phyloP scores from a whole-genome alignment of 1,284 basidiomycete genomes.

The Lentinula novae-zelandiae region DNA sequence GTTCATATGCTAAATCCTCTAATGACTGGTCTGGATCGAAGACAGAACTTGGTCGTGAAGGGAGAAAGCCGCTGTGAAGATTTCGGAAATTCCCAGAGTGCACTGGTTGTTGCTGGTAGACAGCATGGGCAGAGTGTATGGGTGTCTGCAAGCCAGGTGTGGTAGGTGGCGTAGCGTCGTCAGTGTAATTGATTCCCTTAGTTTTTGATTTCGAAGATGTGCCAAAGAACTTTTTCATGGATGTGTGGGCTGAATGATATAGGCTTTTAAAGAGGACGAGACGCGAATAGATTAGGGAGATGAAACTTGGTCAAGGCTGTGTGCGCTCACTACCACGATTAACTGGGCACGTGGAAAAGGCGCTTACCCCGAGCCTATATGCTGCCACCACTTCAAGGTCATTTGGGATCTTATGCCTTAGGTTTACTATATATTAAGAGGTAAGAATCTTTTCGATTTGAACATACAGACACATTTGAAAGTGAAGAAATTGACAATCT shows the following conservation, averaged over 20 bases:
- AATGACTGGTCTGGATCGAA: not conserved
- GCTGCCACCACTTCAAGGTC: too few relatives aligned
- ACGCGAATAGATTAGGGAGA: not conserved
- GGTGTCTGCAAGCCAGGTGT: slow-evolving; percentile 2
- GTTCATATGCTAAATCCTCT: slow-evolving; percentile 1
- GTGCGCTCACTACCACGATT: not conserved
- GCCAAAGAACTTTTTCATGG: slow-evolving; percentile 9
- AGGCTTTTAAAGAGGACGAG: not conserved
- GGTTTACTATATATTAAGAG: too few relatives aligned
- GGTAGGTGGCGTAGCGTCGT: slow-evolving; percentile 4
- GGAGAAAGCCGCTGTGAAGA: not conserved
- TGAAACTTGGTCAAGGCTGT: not conserved
- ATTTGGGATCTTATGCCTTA: too few relatives aligned
- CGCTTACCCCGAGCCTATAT: not conserved
- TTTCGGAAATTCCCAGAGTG: not conserved
- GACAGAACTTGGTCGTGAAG: not conserved
- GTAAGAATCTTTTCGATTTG: too few relatives aligned
- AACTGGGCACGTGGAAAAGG: not conserved
- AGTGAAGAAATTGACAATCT: too few relatives aligned
- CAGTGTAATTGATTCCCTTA: not conserved
- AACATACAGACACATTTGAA: too few relatives aligned
- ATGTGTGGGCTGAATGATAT: not conserved
- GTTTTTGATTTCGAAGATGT: slow-evolving; percentile 4
- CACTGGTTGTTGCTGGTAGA: slow-evolving; percentile 2
- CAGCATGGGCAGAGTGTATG: slow-evolving; percentile 6